Base-by-base conservation (phyloP, 2,329 filamentous ascomycete genomes). In the Colletotrichum tabaci region DNA sequence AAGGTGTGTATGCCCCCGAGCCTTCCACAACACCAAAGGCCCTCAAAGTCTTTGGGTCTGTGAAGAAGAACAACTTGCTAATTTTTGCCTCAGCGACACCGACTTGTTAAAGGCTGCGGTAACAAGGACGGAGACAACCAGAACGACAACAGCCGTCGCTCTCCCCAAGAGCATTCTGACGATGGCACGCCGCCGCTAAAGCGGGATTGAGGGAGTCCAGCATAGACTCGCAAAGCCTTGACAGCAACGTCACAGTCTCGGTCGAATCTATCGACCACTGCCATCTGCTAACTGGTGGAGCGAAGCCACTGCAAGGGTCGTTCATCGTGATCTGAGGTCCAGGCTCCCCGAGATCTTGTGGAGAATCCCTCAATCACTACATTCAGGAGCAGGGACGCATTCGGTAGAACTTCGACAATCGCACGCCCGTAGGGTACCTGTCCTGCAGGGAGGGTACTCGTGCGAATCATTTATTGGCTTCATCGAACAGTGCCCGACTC, bases 41-140 rank as follows among this genome's bases (percentile, higher is more conserved):
- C 2, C 23, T 18, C 16, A 12, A n/a, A 66, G 53, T 10, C 42
- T 40, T 49, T 47, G 7, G 35, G 23, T 23, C 3, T n/a, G 38
- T 10, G 18, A 30, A 15, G 8, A n/a, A 23, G 18, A 8, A 40
- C 13, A 38, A 26, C 26, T 26, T 26, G 52, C 68, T 67, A 46
- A 71, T 44, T 79, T 50, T 10, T 58, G n/a, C 50, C n/a, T 74
- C 75, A 92, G 88, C 84, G 89, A 66, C 89, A 92, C 77, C 86
- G 87, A 50, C 83, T 92, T 6, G 90, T 92, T 44, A 92, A 92
- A 77, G 89, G 90, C 4, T 92, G 90, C 74, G 90, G 86, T 18
- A 60, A 21, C 23, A 70, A 72, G 40, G 66, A 72, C 13, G 53
- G 30, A 3, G 21, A 72, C 26, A 12, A 23, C 15, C n/a, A 61